Evolutionary conservation across 345 rosid genomes (phyloP).

Genomic region (Toxicodendron radicans): DNA sequence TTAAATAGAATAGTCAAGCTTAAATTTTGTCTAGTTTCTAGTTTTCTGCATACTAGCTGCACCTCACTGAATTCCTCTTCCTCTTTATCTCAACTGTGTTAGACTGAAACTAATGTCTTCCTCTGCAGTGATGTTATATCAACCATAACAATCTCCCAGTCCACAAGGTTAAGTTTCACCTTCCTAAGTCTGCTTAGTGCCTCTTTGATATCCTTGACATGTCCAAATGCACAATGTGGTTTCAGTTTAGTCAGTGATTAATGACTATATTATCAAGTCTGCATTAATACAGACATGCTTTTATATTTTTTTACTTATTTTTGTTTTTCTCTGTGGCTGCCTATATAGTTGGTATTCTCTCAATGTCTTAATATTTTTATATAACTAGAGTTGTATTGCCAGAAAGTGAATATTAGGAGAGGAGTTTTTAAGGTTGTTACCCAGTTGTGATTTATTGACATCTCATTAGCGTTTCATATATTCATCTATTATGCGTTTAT

Average conservation of each 20-base stretch:
- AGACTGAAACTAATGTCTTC: constrained; percentile 31
- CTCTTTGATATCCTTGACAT: constrained; percentile 29
- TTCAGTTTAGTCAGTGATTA: constrained; percentile 17
- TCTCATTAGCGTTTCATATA: no score
- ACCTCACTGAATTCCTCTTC: constrained; percentile 5
- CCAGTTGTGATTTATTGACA: not conserved
- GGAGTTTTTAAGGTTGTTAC: not conserved
- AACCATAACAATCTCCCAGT: constrained; percentile 32
- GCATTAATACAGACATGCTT: not conserved
- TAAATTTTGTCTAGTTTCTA: not conserved
- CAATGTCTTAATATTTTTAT: not conserved
- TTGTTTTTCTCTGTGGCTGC: not conserved
- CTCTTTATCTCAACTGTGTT: not conserved
- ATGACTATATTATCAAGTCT: not conserved
- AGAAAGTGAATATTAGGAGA: not conserved
- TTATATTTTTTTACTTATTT: not conserved
- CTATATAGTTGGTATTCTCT: not conserved
- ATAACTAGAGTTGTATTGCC: not conserved
- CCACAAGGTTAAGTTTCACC: constrained; percentile 30
- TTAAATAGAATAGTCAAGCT: constrained; percentile 2
- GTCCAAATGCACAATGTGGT: constrained; percentile 18
- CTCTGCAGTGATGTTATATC: constrained; percentile 39
- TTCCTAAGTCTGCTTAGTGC: constrained; percentile 32
- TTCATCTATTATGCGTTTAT: not conserved
- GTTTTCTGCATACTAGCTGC: not conserved